Percentiles rank a stretch among this genome's conserved stretches.
Conservation (phyloP, 129 eudicot genomes). For the Arctium lappa region DNA sequence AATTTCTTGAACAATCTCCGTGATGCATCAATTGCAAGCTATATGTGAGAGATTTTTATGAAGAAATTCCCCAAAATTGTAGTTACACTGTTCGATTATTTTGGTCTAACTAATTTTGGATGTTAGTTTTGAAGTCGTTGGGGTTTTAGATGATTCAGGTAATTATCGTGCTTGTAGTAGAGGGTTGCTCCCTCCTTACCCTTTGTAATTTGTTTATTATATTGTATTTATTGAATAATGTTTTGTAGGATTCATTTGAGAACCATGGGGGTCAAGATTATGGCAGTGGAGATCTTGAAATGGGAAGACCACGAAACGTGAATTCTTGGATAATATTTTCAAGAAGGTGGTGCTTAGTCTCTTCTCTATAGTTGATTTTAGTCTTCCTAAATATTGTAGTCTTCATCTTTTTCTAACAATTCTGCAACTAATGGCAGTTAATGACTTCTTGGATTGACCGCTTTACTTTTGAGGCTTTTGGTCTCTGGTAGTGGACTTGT, state of each 20-base stretch:
- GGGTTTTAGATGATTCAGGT: not conserved
- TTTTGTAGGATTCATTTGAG: conserved; percentile 74
- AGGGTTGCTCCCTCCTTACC: not conserved
- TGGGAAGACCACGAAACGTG: conserved; percentile 55
- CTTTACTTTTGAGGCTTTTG: no score
- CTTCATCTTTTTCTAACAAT: no score
- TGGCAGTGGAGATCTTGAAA: conserved; percentile 74
- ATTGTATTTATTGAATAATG: conserved; percentile 1
- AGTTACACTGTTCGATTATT: no score
- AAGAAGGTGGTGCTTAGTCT: conserved; percentile 49
- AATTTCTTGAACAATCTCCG: no score
- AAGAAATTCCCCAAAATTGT: no score
- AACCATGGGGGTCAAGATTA: conserved; percentile 52
- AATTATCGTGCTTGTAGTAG: not conserved
- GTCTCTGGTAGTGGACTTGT: not conserved
- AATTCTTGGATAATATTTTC: conserved; percentile 66
- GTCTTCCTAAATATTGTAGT: no score
- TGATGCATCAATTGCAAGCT: no score
- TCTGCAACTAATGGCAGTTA: not conserved
- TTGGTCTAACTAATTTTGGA: no score
- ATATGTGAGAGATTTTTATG: no score
- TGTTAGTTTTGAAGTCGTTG: no score
- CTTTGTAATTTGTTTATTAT: not conserved
- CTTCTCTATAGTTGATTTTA: no score
- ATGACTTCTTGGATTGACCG: not conserved